These are phyloP conservation scores for Ganoderma sinense DNA, from an alignment of 1,284 basidiomycete genomes.

Conservation along the genomic window DNA sequence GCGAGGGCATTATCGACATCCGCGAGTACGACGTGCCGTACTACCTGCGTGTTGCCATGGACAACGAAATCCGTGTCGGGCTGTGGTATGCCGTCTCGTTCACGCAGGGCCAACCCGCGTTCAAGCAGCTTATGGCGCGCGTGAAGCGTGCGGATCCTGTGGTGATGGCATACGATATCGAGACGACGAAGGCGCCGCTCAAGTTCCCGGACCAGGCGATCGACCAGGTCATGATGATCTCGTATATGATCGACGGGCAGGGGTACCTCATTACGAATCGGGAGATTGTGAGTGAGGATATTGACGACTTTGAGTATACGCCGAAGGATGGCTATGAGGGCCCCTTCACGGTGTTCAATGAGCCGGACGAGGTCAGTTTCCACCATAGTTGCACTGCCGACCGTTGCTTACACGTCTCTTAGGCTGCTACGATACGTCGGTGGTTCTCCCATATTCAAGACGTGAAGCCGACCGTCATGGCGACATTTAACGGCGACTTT, in stretches of 20 bases:
- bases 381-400: not conserved
- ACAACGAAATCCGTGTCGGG: constrained; percentile 97
- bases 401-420: not conserved
- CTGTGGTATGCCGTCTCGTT: constrained; percentile 96
- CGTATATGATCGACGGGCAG: constrained; percentile 97
- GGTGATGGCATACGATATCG: constrained; percentile 99
- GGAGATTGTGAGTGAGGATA: constrained; percentile 97
- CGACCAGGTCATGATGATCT: constrained; percentile 99
- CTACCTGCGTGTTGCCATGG: constrained; percentile 97
- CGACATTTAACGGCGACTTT: constrained; percentile 99
- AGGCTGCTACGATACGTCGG: constrained; percentile 82
- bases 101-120: constrained; percentile 81
- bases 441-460: constrained; percentile 97
- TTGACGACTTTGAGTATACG: constrained; percentile 99
- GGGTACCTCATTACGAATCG: constrained; percentile 98
- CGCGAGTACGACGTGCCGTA: constrained; percentile 98
- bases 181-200: constrained; percentile 97
- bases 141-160: constrained; percentile 99
- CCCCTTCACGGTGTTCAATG: constrained; percentile 97
- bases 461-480: constrained; percentile 95
- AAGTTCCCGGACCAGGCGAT: constrained; percentile 97
- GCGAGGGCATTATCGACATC: constrained; percentile 93
- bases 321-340: constrained; percentile 98
- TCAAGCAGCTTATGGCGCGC: constrained; percentile 79
- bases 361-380: constrained; percentile 82